A percentile compares a stretch with the other conserved stretches of the same genome.
phyloP scores from a whole-genome alignment of 2,329 filamentous ascomycete species.

The Penicillium sp. region DNA sequence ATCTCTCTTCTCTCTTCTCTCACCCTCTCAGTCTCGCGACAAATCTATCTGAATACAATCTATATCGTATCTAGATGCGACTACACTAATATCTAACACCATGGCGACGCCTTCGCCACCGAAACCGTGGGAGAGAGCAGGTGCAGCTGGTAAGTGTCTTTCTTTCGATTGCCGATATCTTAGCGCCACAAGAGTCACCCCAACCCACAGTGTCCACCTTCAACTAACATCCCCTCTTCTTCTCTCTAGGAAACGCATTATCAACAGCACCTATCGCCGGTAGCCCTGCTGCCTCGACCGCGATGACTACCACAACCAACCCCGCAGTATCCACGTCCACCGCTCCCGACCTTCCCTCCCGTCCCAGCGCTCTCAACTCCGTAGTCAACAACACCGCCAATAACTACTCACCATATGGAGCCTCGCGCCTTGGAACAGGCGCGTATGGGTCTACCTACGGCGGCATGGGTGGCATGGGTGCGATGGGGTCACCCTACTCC shows the following conservation, averaged over 20 bases:
- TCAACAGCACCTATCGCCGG: conserved; percentile 23
- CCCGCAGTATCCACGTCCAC: conserved; percentile 45
- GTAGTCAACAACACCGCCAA: conserved; percentile 86
- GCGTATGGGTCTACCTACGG: conserved; percentile 48
- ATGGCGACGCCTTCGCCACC: conserved; percentile 75
- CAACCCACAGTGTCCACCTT: conserved; percentile 8
- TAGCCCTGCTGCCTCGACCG: conserved; percentile 30
- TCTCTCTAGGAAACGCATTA: conserved; percentile 27
- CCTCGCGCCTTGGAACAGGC: conserved; percentile 56
- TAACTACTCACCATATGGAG: conserved; percentile 67
- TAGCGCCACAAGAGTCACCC: neutral
- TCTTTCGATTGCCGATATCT: neutral
- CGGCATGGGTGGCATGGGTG: conserved; percentile 45
- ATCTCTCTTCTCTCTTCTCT: conserved; percentile 9
- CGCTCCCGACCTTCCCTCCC: conserved; percentile 72
- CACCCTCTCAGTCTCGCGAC: conserved; percentile 7
- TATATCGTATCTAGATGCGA: conserved; percentile 27
- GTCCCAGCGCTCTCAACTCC: conserved; percentile 73
- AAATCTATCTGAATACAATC: neutral
- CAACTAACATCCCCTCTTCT: conserved; percentile 3
- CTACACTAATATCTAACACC: conserved; percentile 27
- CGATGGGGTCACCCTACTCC: conserved; percentile 50
- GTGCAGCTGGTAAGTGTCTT: conserved; percentile 54
- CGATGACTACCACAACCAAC: conserved; percentile 41
- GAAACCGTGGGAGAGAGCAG: conserved; percentile 92